Evolutionary conservation across 108 stramenopile genomes (phyloP), one percentile per base, ranked within the genome.

Genomic region (Skeletonema potamos): DNA sequence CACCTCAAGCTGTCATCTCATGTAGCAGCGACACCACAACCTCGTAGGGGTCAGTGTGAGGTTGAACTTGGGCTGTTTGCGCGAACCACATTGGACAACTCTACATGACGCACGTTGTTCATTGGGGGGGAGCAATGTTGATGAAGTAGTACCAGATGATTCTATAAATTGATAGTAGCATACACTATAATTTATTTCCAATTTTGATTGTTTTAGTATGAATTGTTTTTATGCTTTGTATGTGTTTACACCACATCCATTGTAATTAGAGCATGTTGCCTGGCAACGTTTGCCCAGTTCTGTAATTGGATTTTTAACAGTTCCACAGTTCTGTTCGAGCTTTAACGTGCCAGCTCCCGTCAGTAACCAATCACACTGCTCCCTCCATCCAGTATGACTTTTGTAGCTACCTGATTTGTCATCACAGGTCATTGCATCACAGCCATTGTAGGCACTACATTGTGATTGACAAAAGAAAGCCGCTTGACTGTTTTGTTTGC

Each of bases 361-460:
- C 36, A 17, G 10, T 3, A 80, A 61, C 79, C 79, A 80, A 8
- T 63, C 48, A 24, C 79, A 80, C 20, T 60, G 55, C 29, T 69
- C 77, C 6, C 29, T 78, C 70, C 69, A 71, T 4, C 77, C 77
- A 54, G 72, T 71, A 58, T 78, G 72, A 8, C 69, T 54, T 8
- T 28, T 46, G 54, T 80, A 73, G 0, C 58, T 62, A 10, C 72
- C 79, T 20, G 62, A 44, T 64, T 67, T 64, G 62, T 80, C 72
- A 17, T 43, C 66, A 34, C 72, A 80, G 8, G 69, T 65, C 54
- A 72, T 33, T 46, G 12, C 0, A 37, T 58, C 61, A 41, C 76
- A 77, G 1, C 76, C 76, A 63, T 77, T 77, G 69, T 70, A 77
- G 22, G 26, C 69, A 18, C 69, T 43, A 41, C 76, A 77, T 20